phyloP scores from a whole-genome alignment of 345 rosid genomes.

The Psidium friedrichsthalianum region DNA sequence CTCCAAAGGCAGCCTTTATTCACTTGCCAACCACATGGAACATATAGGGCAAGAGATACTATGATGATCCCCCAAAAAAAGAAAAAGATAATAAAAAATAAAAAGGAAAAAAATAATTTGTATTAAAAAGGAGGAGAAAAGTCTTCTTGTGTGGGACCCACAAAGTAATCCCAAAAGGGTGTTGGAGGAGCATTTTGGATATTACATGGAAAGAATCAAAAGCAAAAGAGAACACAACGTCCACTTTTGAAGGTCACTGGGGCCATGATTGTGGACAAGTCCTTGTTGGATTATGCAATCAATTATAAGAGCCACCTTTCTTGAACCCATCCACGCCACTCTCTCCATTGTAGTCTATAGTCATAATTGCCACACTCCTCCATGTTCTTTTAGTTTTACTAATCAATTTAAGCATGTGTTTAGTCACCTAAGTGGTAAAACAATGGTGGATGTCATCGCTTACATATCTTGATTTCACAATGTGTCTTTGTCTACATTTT shows the following conservation, averaged over 20 bases:
- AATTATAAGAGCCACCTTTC: background rate
- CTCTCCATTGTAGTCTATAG: background rate
- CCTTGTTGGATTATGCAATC: background rate
- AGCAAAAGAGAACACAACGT: background rate
- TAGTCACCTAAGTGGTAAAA: background rate
- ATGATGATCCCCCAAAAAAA: background rate
- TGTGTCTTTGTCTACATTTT: background rate
- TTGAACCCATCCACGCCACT: background rate
- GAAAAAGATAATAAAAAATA: background rate
- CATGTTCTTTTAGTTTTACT: background rate
- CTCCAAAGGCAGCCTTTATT: background rate
- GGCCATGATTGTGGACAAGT: background rate
- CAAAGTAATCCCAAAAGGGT: background rate
- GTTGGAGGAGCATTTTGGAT: background rate
- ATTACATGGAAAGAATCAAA: background rate
- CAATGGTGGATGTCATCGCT: background rate
- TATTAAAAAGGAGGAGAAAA: background rate
- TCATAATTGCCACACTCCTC: background rate
- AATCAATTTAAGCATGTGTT: background rate
- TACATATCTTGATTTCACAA: background rate
- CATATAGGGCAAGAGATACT: background rate
- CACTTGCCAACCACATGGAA: background rate
- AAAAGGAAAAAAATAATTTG: too few relatives aligned
- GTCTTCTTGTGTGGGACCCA: background rate
- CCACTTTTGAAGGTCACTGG: background rate